A percentile compares a stretch with the other conserved stretches of the same genome.
These are phyloP conservation scores for Aschersonia sp. DNA, from an alignment of 2,329 filamentous ascomycete species.

Conservation along the genomic window DNA sequence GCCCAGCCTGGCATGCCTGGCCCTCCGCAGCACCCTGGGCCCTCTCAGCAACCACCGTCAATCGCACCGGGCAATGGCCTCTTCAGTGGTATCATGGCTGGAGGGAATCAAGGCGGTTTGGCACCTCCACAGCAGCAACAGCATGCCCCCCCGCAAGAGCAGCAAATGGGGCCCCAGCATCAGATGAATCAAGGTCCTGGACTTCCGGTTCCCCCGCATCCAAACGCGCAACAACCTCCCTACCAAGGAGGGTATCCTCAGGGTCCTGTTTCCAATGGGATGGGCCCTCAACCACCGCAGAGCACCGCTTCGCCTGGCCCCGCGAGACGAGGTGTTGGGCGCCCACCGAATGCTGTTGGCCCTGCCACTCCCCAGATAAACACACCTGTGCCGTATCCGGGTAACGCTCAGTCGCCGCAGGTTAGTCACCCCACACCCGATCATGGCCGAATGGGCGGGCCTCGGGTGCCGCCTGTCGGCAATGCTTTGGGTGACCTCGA, in stretches of 20 bases:
- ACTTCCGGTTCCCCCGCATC: constrained; percentile 41
- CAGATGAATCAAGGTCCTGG: constrained; percentile 61
- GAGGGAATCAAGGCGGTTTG: constrained; percentile 68
- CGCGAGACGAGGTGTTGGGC: constrained; percentile 55
- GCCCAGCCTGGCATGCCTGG: constrained; percentile 47
- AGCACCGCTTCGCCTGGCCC: constrained; percentile 79
- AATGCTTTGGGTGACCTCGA: constrained; percentile 73
- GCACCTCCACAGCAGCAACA: constrained; percentile 57
- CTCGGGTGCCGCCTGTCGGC: constrained; percentile 33
- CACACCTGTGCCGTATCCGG: constrained; percentile 73
- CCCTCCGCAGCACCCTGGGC: constrained; percentile 60
- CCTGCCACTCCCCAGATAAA: constrained; percentile 88
- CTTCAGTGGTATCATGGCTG: constrained; percentile 93
- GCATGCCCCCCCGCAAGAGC: constrained; percentile 51
- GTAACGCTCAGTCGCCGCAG: constrained; percentile 70
- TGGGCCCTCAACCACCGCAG: constrained; percentile 69
- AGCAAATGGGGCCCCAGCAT: constrained; percentile 34
- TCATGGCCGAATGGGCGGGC: constrained; percentile 40
- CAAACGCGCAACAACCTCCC: constrained; percentile 51
- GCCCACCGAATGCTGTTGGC: constrained; percentile 45
- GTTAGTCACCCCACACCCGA: constrained; percentile 72
- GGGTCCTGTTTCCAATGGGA: constrained; percentile 48
- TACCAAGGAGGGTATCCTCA: constrained; percentile 57
- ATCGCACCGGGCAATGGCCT: constrained; percentile 85
- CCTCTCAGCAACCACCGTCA: constrained; percentile 73